Evolutionary conservation across 2,329 filamentous ascomycete species (phyloP).

Genomic region (Apiospora kogelbergensis): DNA sequence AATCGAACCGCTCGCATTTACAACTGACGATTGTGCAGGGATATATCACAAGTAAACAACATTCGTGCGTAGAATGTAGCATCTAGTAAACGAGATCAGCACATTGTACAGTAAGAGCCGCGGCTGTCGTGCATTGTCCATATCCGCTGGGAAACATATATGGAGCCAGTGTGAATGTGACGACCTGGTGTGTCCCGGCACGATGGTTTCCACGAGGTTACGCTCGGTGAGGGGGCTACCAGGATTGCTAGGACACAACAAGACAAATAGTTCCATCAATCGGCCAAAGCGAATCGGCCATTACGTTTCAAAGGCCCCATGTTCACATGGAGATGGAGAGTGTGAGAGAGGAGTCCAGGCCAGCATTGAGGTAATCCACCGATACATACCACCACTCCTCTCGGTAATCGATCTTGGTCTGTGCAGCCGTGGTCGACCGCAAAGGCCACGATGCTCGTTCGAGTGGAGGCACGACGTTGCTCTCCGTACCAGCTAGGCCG

Average conservation of each 20-base stretch:
- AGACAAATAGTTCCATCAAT: background rate
- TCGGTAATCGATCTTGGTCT: background rate
- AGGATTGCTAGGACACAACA: background rate
- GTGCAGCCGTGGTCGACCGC: background rate
- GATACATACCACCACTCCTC: background rate
- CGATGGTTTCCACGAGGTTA: conserved; percentile 6
- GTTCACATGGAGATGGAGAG: background rate
- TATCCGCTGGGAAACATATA: background rate
- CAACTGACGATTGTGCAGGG: background rate
- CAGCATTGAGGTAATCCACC: background rate
- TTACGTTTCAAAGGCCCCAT: conserved; percentile 4
- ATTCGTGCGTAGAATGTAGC: background rate
- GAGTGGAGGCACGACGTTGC: background rate
- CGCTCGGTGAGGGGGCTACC: background rate
- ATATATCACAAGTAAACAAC: background rate
- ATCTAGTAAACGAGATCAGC: background rate
- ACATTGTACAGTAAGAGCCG: background rate
- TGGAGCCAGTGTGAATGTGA: background rate
- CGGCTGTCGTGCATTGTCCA: background rate
- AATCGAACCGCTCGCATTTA: background rate
- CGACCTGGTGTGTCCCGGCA: conserved; percentile 2
- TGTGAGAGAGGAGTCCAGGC: background rate
- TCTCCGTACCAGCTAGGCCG: background rate
- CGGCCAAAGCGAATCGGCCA: background rate
- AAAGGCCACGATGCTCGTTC: background rate